Evolutionary conservation across 129 eudicot species (phyloP).

Genomic region (Artemisia argyi): DNA sequence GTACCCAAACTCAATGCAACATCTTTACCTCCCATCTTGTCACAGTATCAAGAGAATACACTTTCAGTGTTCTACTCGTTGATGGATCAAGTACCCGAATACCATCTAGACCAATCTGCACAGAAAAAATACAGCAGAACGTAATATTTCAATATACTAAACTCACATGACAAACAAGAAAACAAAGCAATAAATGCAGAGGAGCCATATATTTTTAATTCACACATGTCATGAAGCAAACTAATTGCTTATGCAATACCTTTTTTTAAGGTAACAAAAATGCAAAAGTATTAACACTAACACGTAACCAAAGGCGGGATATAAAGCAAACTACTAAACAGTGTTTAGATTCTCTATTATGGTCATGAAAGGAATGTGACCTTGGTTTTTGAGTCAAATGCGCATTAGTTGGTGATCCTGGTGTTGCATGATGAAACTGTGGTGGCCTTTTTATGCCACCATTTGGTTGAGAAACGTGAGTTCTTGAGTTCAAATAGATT

Average conservation of each 20-base stretch:
- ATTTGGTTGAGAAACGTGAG: slow-evolving; percentile 35
- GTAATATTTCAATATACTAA: slow-evolving; percentile 1
- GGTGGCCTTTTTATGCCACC: slow-evolving; percentile 59
- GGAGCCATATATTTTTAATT: not conserved
- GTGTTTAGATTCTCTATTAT: slow-evolving; percentile 42
- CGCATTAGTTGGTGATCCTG: slow-evolving; percentile 46
- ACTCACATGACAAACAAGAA: slow-evolving; percentile 15
- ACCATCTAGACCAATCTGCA: slow-evolving; percentile 90
- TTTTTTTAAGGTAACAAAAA: too few relatives aligned
- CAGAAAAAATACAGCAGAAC: slow-evolving; percentile 8
- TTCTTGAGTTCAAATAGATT: slow-evolving; percentile 34
- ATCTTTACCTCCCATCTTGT: slow-evolving; percentile 72
- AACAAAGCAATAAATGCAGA: not conserved
- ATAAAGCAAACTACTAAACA: not conserved
- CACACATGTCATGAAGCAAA: not conserved
- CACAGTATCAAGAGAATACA: slow-evolving; percentile 71
- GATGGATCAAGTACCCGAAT: slow-evolving; percentile 75
- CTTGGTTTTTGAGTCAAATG: slow-evolving; percentile 58
- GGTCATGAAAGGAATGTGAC: slow-evolving; percentile 74
- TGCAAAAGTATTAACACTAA: not conserved
- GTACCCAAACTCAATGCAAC: not conserved
- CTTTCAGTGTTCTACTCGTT: slow-evolving; percentile 60
- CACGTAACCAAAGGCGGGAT: not conserved
- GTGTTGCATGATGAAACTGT: slow-evolving; percentile 49
- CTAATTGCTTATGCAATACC: too few relatives aligned